Percentiles rank a stretch among this genome's conserved stretches.
Evolutionary conservation across 129 eudicot genomes (phyloP).

Genomic region (Arctium lappa): DNA sequence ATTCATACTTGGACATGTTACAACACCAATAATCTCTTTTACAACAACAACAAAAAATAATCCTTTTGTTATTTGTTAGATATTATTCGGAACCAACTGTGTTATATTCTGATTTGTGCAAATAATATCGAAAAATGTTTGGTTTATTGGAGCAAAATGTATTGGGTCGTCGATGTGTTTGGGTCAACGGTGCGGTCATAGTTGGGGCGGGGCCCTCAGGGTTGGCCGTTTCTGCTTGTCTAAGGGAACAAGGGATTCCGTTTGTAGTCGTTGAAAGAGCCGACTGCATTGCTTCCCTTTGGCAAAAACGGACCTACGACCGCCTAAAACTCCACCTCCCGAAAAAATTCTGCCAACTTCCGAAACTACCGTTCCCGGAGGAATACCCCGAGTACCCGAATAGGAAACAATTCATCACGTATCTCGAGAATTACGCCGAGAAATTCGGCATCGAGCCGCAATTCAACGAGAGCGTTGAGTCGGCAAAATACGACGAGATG

Average conservation of each 20-base stretch:
- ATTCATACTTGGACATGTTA: no score
- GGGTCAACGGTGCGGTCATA: slow-evolving; percentile 87
- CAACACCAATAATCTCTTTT: no score
- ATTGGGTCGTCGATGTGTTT: slow-evolving; percentile 50
- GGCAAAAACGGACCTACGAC: slow-evolving; percentile 85
- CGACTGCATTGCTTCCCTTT: slow-evolving; percentile 80
- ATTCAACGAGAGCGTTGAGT: slow-evolving; percentile 68
- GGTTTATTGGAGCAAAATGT: slow-evolving; percentile 26
- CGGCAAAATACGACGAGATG: slow-evolving; percentile 70
- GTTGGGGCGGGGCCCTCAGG: slow-evolving; percentile 96
- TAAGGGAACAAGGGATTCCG: slow-evolving; percentile 71
- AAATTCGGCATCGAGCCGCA: slow-evolving; percentile 66
- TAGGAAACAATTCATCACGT: slow-evolving; percentile 64
- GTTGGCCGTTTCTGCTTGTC: slow-evolving; percentile 80
- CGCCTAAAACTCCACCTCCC: slow-evolving; percentile 89
- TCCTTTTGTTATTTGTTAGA: neutral
- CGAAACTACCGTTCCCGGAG: slow-evolving; percentile 68
- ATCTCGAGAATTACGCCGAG: slow-evolving; percentile 71
- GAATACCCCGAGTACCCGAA: slow-evolving; percentile 81
- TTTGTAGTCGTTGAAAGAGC: slow-evolving; percentile 65
- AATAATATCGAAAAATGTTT: slow-evolving; percentile 36
- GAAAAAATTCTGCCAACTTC: slow-evolving; percentile 80
- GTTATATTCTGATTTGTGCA: neutral
- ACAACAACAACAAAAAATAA: no score
- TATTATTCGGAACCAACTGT: neutral